Conservation (phyloP, 1,284 basidiomycete genomes). For the Pseudomicrostroma phylloplanum region DNA sequence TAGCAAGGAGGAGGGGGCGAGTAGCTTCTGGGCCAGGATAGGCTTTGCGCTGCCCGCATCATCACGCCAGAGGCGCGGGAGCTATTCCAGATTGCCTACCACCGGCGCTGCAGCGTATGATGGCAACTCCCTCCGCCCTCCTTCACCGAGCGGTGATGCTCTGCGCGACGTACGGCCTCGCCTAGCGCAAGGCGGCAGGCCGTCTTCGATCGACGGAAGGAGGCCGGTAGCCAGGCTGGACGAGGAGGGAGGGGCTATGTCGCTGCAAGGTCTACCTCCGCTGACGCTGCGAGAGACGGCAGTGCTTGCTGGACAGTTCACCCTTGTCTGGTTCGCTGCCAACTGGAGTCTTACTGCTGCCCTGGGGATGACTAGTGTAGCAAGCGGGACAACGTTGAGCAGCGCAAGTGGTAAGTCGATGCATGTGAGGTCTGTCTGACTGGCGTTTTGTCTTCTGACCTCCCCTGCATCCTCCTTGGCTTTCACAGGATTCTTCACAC, state of each 20-base stretch:
- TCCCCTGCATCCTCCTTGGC: conserved; percentile 5
- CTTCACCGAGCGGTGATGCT: background rate
- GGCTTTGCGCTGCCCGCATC: conserved; percentile 3
- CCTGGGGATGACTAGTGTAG: conserved; percentile 43
- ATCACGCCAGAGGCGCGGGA: background rate
- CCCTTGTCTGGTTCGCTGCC: conserved; percentile 47
- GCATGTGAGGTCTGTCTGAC: background rate
- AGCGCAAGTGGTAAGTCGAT: conserved; percentile 59
- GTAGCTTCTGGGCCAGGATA: conserved; percentile 3
- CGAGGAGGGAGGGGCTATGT: conserved; percentile 1
- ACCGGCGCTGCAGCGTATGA: background rate
- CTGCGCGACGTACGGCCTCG: background rate
- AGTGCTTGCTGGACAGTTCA: conserved; percentile 39
- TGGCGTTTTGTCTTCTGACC: conserved; percentile 3
- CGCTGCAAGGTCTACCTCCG: conserved; percentile 24
- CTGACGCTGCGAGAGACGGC: conserved; percentile 41
- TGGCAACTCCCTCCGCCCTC: background rate
- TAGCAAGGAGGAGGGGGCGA: background rate
- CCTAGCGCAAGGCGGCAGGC: conserved; percentile 8
- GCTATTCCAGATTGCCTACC: background rate
- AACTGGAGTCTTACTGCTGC: conserved; percentile 47
- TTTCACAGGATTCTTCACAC: conserved; percentile 78
- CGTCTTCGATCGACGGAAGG: conserved; percentile 45
- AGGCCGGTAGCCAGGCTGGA: conserved; percentile 22
- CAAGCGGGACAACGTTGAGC: conserved; percentile 45